Evolutionary conservation across 1,139 yeast species (phyloP).

Genomic region (Geotrichum histeridarum): DNA sequence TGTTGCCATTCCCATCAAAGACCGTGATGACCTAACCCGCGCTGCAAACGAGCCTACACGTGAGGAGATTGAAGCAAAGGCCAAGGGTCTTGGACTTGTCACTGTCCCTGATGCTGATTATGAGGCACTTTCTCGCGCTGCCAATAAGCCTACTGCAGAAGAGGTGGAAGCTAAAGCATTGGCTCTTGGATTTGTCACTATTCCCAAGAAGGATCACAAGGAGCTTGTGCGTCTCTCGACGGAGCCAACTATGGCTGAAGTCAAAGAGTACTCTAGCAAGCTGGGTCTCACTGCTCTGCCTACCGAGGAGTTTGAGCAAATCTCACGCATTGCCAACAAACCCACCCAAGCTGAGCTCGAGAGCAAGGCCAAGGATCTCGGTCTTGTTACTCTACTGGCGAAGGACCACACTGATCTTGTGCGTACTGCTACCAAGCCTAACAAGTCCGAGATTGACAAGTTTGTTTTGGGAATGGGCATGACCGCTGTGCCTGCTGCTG

Average conservation of each 20-base stretch:
- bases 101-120: conserved; percentile 23
- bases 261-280: conserved; percentile 20
- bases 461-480: conserved; percentile 32
- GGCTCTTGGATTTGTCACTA: conserved; percentile 39
- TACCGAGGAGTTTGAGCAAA: conserved; percentile 28
- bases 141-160: conserved; percentile 26
- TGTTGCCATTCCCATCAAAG: conserved; percentile 29
- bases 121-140: conserved; percentile 24
- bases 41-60: conserved; percentile 16
- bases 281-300: conserved; percentile 42
- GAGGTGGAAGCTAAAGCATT: conserved; percentile 25
- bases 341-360: conserved; percentile 34
- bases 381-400: conserved; percentile 37
- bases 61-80: conserved; percentile 22
- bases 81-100: conserved; percentile 23
- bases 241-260: conserved; percentile 25
- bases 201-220: conserved; percentile 34
- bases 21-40: conserved; percentile 22
- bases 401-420: conserved; percentile 18
- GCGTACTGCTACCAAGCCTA: conserved; percentile 19
- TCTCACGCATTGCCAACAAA: conserved; percentile 24
- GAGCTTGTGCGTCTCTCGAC: conserved; percentile 24
- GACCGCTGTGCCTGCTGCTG: conserved; percentile 29
- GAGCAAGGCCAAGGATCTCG: conserved; percentile 37
- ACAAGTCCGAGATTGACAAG: conserved; percentile 24